Percentiles rank a stretch among this genome's conserved stretches.
phyloP scores from a whole-genome alignment of 495 filamentous ascomycete species.

The Elasticomyces elasticus region DNA sequence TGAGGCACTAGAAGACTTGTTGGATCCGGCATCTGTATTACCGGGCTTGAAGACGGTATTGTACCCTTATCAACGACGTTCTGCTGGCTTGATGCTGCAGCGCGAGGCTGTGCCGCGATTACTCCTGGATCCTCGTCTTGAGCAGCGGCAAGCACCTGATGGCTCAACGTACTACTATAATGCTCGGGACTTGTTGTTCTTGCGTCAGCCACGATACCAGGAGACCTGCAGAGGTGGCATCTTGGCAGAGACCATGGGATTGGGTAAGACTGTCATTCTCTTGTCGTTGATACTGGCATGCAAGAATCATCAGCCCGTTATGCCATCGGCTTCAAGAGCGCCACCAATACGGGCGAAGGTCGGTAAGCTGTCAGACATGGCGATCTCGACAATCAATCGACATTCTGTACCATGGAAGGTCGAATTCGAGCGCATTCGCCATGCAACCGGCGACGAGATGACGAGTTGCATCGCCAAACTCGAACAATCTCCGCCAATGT shows the following conservation, averaged over 20 bases:
- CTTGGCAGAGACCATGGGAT: slow-evolving; percentile 62
- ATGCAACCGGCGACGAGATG: slow-evolving; percentile 32
- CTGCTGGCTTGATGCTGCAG: slow-evolving; percentile 78
- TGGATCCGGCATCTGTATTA: slow-evolving; percentile 42
- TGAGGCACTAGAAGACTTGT: slow-evolving; percentile 52
- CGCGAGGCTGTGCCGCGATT: slow-evolving; percentile 57
- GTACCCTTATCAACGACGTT: slow-evolving; percentile 71
- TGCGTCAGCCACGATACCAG: slow-evolving; percentile 57
- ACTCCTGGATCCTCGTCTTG: slow-evolving; percentile 65
- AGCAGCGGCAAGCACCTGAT: slow-evolving; percentile 44
- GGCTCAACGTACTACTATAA: slow-evolving; percentile 64
- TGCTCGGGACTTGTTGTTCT: slow-evolving; percentile 47
- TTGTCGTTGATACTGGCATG: slow-evolving; percentile 76
- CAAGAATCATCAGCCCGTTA: slow-evolving; percentile 52
- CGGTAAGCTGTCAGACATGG: slow-evolving; percentile 56
- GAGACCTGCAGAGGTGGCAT: slow-evolving; percentile 71
- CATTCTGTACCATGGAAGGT: slow-evolving; percentile 59
- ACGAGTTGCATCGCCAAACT: slow-evolving; percentile 47
- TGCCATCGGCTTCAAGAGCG: slow-evolving; percentile 52
- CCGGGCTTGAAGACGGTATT: slow-evolving; percentile 56
- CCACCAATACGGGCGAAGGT: slow-evolving; percentile 36
- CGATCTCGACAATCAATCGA: slow-evolving; percentile 55
- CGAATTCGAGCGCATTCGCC: slow-evolving; percentile 39
- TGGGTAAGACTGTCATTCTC: slow-evolving; percentile 84
- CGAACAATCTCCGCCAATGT: slow-evolving; percentile 38